Percentiles rank a stretch among this genome's conserved stretches.
Evolutionary conservation across 805 yeast species (phyloP).

Genomic region (Tetrapisispora taiwanensis): DNA sequence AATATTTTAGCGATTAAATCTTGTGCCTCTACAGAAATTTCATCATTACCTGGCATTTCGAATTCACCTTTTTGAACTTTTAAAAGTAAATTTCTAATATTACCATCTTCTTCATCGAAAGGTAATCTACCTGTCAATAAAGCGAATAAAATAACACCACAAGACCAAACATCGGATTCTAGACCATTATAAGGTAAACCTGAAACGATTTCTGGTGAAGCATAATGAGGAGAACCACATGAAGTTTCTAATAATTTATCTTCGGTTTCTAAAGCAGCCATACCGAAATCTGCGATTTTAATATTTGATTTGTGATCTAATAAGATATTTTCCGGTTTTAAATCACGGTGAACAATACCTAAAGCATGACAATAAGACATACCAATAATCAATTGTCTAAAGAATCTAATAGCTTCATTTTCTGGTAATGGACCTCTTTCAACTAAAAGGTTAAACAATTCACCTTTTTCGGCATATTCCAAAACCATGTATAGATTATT

Average conservation of each 20-base stretch:
- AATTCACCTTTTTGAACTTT: slow-evolving; percentile 89
- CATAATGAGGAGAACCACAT: slow-evolving; percentile 98
- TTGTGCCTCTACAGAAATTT: slow-evolving; percentile 73
- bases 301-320: slow-evolving; percentile 79
- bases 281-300: slow-evolving; percentile 96
- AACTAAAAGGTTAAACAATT: slow-evolving; percentile 82
- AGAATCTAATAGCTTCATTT: slow-evolving; percentile 80
- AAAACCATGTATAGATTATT: slow-evolving; percentile 75
- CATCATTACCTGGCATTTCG: slow-evolving; percentile 66
- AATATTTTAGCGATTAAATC: slow-evolving; percentile 77
- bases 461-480: slow-evolving; percentile 97
- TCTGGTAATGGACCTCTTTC: slow-evolving; percentile 84
- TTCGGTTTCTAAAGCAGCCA: slow-evolving; percentile 91
- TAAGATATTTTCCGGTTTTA: slow-evolving; percentile 71
- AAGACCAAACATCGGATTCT: slow-evolving; percentile 96
- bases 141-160: slow-evolving; percentile 92
- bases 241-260: slow-evolving; percentile 82
- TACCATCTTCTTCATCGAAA: slow-evolving; percentile 78
- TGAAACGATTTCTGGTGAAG: slow-evolving; percentile 94
- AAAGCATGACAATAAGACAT: slow-evolving; percentile 77
- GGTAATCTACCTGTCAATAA: slow-evolving; percentile 90
- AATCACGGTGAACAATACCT: slow-evolving; percentile 80
- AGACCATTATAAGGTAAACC: slow-evolving; percentile 94
- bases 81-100: slow-evolving; percentile 71
- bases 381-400: slow-evolving; percentile 76